Evolutionary conservation across 169 alveolate genomes (phyloP).

Genomic region (Ichthyophthirius multifiliis): DNA sequence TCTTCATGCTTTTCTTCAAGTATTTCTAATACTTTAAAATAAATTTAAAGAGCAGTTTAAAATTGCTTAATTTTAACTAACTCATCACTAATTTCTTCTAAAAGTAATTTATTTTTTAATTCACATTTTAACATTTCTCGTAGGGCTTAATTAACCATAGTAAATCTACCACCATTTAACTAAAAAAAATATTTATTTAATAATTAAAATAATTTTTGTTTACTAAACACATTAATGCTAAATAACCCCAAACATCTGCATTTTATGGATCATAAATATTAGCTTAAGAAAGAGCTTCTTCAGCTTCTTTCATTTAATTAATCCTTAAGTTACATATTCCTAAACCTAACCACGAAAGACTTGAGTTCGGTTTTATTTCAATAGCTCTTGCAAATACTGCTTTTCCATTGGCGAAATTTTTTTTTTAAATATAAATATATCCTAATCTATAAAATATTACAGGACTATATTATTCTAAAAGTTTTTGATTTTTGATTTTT

Average conservation of each 20-base stretch:
- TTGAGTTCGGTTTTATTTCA: conserved; percentile 12
- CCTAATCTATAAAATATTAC: conserved; percentile 24
- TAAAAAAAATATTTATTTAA: too few relatives aligned
- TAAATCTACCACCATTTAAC: conserved; percentile 28
- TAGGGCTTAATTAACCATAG: conserved; percentile 32
- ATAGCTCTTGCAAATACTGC: conserved; percentile 34
- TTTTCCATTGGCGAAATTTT: conserved; percentile 38
- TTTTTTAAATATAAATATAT: conserved; percentile 25
- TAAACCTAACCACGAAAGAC: conserved; percentile 39
- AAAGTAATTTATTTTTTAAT: conserved; percentile 21
- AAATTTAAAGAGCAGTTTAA: conserved; percentile 14
- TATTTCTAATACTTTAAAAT: conserved; percentile 12
- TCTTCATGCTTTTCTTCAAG: neutral
- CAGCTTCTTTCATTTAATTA: conserved; percentile 21
- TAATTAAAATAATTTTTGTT: too few relatives aligned
- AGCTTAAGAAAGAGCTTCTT: conserved; percentile 38
- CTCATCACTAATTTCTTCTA: conserved; percentile 36
- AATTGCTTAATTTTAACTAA: neutral
- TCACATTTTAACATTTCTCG: conserved; percentile 24
- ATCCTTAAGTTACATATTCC: conserved; percentile 34
- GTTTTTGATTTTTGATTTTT: neutral
- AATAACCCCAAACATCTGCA: conserved; percentile 47
- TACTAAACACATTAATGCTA: conserved; percentile 24
- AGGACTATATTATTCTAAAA: neutral
- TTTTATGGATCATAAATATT: conserved; percentile 40